phyloP scores from a whole-genome alignment of 2,329 filamentous ascomycete genomes.

The Aureobasidium musti region DNA sequence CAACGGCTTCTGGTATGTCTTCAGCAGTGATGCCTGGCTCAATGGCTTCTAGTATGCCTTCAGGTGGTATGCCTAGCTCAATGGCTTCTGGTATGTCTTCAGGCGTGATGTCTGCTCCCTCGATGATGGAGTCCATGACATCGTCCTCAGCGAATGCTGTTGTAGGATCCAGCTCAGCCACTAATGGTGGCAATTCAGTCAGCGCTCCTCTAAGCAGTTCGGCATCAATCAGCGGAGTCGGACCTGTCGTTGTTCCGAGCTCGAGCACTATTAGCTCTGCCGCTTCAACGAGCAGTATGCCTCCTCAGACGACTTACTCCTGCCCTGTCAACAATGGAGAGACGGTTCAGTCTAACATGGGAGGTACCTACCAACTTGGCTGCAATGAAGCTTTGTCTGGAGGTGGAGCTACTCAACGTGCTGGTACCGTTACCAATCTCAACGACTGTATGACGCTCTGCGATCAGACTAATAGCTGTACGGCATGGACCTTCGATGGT shows the following conservation, averaged over 20 bases:
- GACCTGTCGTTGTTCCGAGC: conserved; percentile 17
- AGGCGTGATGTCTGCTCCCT: neutral
- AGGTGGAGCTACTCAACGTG: neutral
- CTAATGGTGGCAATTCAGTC: neutral
- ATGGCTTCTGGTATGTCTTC: conserved; percentile 2
- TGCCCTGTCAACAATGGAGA: neutral
- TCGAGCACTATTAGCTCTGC: neutral
- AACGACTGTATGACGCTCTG: conserved; percentile 1
- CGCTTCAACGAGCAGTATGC: neutral
- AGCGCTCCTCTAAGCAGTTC: neutral
- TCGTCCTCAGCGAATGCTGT: conserved; percentile 3
- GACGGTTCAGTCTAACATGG: conserved; percentile 1
- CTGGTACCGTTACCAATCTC: neutral
- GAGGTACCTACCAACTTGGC: neutral
- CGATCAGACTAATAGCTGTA: conserved; percentile 9
- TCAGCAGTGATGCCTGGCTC: neutral
- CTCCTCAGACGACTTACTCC: conserved; percentile 5
- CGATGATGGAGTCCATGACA: conserved; percentile 12
- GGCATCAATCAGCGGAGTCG: conserved; percentile 11
- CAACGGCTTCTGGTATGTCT: neutral
- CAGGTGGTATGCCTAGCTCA: neutral
- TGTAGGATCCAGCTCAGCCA: neutral
- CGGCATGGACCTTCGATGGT: conserved; percentile 2
- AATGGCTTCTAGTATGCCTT: neutral
- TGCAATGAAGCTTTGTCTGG: conserved; percentile 1